Evolutionary conservation across 768 basidiomycete species (phyloP).

Genomic region (Termitomyces sp.): DNA sequence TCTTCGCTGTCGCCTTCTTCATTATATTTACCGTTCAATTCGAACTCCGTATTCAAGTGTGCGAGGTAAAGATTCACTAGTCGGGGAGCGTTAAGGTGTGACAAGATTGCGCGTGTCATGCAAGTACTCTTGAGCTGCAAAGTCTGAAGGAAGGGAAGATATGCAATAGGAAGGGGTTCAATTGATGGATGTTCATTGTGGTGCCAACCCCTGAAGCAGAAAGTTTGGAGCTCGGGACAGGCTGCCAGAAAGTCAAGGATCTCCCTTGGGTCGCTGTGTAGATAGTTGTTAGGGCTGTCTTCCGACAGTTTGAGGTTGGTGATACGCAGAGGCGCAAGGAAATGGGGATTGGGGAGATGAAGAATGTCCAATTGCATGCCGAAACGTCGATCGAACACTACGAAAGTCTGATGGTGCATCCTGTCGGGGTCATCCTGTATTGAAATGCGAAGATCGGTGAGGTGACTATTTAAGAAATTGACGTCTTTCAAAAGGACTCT

Average conservation of each 20-base stretch:
- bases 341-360: slow-evolving; percentile 39
- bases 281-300: slow-evolving; percentile 24
- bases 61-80: slow-evolving; percentile 58
- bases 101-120: slow-evolving; percentile 58
- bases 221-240: slow-evolving; percentile 55
- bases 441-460: slow-evolving; percentile 32
- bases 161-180: slow-evolving; percentile 33
- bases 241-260: slow-evolving; percentile 56
- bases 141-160: slow-evolving; percentile 53
- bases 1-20: slow-evolving; percentile 73
- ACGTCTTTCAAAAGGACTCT: slow-evolving; percentile 19
- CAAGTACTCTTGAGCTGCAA: slow-evolving; percentile 55
- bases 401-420: slow-evolving; percentile 25
- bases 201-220: slow-evolving; percentile 51
- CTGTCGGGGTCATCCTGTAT: slow-evolving; percentile 29
- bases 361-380: slow-evolving; percentile 43
- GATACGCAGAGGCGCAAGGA: slow-evolving; percentile 46
- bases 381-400: slow-evolving; percentile 19
- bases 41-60: slow-evolving; percentile 61
- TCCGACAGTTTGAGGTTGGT: slow-evolving; percentile 56
- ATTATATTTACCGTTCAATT: slow-evolving; percentile 26
- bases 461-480: slow-evolving; percentile 17
- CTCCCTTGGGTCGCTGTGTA: slow-evolving; percentile 37
- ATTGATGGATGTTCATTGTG: slow-evolving; percentile 32
- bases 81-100: slow-evolving; percentile 54